Evolutionary conservation across 2,329 filamentous ascomycete genomes (phyloP).

Genomic region (Penicillium italicum): DNA sequence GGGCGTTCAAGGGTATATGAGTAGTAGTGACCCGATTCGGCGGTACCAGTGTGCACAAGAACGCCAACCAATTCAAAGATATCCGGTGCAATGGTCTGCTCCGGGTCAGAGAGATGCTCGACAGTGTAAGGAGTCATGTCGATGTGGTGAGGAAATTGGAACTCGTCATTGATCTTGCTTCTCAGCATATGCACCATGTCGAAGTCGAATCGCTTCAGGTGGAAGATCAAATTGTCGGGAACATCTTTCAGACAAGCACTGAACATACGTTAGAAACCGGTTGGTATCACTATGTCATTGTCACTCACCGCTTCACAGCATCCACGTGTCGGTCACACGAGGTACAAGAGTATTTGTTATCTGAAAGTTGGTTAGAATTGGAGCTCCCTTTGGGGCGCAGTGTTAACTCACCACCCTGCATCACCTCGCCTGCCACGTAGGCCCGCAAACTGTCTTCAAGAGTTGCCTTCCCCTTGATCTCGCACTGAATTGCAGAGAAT

Average conservation of each 20-base stretch:
- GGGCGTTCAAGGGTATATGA: slow-evolving; percentile 86
- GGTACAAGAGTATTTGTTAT: slow-evolving; percentile 98
- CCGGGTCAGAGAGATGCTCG: slow-evolving; percentile 69
- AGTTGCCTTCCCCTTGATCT: slow-evolving; percentile 85
- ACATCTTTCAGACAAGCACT: slow-evolving; percentile 88
- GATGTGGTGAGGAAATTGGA: slow-evolving; percentile 77
- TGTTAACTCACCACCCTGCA: slow-evolving; percentile 70
- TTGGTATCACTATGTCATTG: not conserved
- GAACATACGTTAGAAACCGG: slow-evolving; percentile 14
- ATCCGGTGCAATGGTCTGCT: slow-evolving; percentile 59
- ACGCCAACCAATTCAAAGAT: slow-evolving; percentile 92
- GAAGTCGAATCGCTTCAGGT: slow-evolving; percentile 65
- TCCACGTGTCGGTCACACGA: slow-evolving; percentile 85
- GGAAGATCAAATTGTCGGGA: slow-evolving; percentile 91
- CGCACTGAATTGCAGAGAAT: slow-evolving; percentile 92
- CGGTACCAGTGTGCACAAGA: slow-evolving; percentile 86
- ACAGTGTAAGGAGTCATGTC: slow-evolving; percentile 89
- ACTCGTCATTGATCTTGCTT: slow-evolving; percentile 93
- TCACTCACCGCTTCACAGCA: slow-evolving; percentile 73
- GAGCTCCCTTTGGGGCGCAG: not conserved
- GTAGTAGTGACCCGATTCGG: slow-evolving; percentile 95
- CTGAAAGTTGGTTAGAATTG: slow-evolving; percentile 43
- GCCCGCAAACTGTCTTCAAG: slow-evolving; percentile 85
- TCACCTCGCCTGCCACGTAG: slow-evolving; percentile 93
- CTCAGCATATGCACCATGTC: slow-evolving; percentile 64